Percentiles rank a stretch among this genome's conserved stretches.
These are phyloP conservation scores for Pogostemon cablin DNA, from an alignment of 257 asterid species.

Conservation along the genomic window DNA sequence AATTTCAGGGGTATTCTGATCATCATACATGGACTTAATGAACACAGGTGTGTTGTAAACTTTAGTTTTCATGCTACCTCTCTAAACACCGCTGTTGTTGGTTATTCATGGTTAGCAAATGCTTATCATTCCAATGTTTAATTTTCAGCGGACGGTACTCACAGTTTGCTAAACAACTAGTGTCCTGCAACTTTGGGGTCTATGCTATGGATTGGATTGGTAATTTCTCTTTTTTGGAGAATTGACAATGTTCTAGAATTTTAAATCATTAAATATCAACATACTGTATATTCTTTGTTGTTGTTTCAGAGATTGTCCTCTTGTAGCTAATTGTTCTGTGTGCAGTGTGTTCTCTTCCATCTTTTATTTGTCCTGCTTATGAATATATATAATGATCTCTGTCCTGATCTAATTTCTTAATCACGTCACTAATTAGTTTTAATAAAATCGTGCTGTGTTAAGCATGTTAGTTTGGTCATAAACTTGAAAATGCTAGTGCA, in stretches of 20 bases:
- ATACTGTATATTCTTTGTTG: not conserved
- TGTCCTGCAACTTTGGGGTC: constrained; percentile 78
- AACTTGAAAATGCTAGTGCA: constrained; percentile 11
- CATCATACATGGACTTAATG: constrained; percentile 95
- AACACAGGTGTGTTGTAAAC: constrained; percentile 68
- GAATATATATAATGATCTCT: not conserved
- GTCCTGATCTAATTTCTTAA: constrained; percentile 8
- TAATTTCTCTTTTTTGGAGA: constrained; percentile 33
- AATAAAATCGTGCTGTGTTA: not conserved
- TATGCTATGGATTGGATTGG: constrained; percentile 99
- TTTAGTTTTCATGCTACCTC: constrained; percentile 6
- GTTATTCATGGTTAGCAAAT: constrained; percentile 25
- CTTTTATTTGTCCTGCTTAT: not conserved
- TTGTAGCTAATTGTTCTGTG: not conserved
- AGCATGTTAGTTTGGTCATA: not conserved
- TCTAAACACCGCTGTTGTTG: constrained; percentile 15
- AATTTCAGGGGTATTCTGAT: constrained; percentile 86
- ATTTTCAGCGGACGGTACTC: constrained; percentile 86
- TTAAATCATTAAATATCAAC: not conserved
- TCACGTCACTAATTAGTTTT: not conserved
- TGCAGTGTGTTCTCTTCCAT: constrained; percentile 5
- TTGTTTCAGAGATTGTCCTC: not conserved
- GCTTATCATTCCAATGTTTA: constrained; percentile 26
- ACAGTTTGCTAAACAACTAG: constrained; percentile 79
- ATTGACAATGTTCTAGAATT: constrained; percentile 4